Evolutionary conservation across 1,284 basidiomycete species (phyloP), one percentile per base, ranked within the genome.

Genomic region (Cryptococcus sp.): DNA sequence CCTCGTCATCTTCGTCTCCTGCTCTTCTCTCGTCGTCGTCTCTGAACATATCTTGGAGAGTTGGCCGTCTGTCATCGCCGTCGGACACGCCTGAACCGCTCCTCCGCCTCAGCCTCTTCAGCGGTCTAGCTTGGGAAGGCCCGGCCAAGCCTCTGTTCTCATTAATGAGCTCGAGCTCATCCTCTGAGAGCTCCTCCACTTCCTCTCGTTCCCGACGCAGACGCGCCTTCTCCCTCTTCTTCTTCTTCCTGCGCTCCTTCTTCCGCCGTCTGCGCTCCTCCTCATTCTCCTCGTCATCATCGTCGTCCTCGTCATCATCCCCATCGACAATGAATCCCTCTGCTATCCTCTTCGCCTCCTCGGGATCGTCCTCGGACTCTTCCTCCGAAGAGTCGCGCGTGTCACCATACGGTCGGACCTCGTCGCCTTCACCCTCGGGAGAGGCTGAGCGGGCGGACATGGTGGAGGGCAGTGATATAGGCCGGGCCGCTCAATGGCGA

Each of bases 81-180:
- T 85, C 87, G 51, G 76, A 49, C 16, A 20, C 42, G 39, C 52
- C 48, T 44, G 79, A 80, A 20, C 78, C 78, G 38, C 74, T 74
- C 27, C 74, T 56, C 55, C 71, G 62, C 58, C 73, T 62, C 50
- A 74, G 50, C 35, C 78, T 57, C 60, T 76, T 74, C 31, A 72
- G 54, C 1, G 74, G 71, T 25, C 73, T 65, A 7, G 51, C 41
- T 42, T 62, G 52, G 20, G 67, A 64, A 10, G 81, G 69, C 83
- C 85, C 68, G 81, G 62, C 64, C 20, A 66, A 44, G 10, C 95
- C 93, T 3, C 92, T 93, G 70, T 98, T 99, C 82, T 99, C 96
- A 72, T 91, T 91, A 22, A 99, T 78, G 10, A 99, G 84, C 54
- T 95, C 94, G 54, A 99, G 80, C 73, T 99, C 96, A 71, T 99